phyloP scores from a whole-genome alignment of 768 basidiomycete species.

The Amanita inopinata region DNA sequence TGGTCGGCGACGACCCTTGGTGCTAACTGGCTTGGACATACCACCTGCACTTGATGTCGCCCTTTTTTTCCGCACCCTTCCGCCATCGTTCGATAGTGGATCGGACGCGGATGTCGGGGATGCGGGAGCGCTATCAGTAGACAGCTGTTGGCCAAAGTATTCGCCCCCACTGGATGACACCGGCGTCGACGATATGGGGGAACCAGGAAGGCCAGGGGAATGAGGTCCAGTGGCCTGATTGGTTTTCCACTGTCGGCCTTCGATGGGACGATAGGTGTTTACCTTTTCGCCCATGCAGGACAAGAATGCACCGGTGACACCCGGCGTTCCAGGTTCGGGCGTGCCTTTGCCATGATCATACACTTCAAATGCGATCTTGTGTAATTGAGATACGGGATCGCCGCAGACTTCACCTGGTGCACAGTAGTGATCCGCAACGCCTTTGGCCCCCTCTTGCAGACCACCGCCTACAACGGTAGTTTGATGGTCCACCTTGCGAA shows the following conservation, averaged over 20 bases:
- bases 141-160: conserved; percentile 48
- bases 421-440: conserved; percentile 77
- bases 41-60: conserved; percentile 66
- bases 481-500: conserved; percentile 88
- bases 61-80: conserved; percentile 78
- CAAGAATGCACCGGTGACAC: conserved; percentile 71
- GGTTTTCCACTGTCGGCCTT: conserved; percentile 72
- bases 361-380: conserved; percentile 93
- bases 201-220: conserved; percentile 56
- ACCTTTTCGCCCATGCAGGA: conserved; percentile 93
- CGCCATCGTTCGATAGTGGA: conserved; percentile 66
- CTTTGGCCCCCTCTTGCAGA: conserved; percentile 80
- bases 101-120: conserved; percentile 63
- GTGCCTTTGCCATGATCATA: conserved; percentile 60
- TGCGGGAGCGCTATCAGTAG: conserved; percentile 56
- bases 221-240: conserved; percentile 29
- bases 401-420: conserved; percentile 81
- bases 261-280: conserved; percentile 79
- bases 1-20: conserved; percentile 59
- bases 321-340: conserved; percentile 72
- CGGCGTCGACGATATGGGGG: conserved; percentile 59
- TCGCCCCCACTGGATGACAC: conserved; percentile 46
- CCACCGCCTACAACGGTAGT: conserved; percentile 87
- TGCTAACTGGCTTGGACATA: conserved; percentile 34
- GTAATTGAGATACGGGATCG: conserved; percentile 90